Evolutionary conservation across 257 asterid species (phyloP), one percentile per base, ranked within the genome.

Genomic region (Pogostemon cablin): DNA sequence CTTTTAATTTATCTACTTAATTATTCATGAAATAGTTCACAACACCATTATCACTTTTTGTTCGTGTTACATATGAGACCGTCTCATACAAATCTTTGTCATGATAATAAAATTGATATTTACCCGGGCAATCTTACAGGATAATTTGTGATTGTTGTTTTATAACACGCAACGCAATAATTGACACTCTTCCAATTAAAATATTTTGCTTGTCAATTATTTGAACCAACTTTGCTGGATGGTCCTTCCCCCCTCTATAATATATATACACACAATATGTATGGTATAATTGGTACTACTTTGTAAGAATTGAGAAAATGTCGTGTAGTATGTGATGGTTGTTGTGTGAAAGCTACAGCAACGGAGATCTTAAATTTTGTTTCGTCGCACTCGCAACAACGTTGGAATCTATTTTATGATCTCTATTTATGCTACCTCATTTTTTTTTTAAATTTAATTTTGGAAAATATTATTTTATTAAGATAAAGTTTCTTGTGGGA

Each of bases 341-440:
- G 76, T 67, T 77, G 82, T 34, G 3, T 47, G 88, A 84, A 88
- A 86, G 87, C 80, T 77, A 86, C 84, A 48, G 39, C 81, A 75
- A 79, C 78, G 81, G 80, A 69, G 73, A 72, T 71, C 80, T 73
- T 77, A 79, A 74, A 62, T 77, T 41, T 72, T 76, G 74, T 74
- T 74, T 68, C 65, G 70, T 76, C 73, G 64, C 58, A 44, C 63
- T 73, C 42, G 48, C 77, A 77, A 66, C 68, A 47, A 50, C 53
- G 41, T 68, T 59, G 76, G 81, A 80, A 62, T 72, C 71, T 42
- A 71, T 32, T 68, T 49, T 11, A 48, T 60, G 34, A 44, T 59
- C 52, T n/a, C 32, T 1, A 25, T 25, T 25, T 25, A 25, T 49
- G 38, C 46, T 55, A 49, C 34, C 47, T 53, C 59, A 17, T 53